Evolutionary conservation across 257 asterid genomes (phyloP).

Genomic region (Buddleja alternifolia): DNA sequence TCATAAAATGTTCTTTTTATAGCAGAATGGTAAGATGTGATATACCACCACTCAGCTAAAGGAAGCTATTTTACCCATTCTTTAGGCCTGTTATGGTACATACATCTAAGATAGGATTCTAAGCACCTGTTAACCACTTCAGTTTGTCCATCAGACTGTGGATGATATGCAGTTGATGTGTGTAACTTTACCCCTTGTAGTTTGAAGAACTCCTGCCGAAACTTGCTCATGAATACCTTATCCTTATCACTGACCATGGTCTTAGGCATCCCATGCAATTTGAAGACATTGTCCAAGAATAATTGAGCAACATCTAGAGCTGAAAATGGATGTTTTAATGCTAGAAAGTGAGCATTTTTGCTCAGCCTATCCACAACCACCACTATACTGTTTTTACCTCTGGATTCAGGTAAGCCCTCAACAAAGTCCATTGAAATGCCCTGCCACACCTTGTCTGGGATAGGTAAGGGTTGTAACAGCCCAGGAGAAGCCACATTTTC

Average conservation of each 20-base stretch:
- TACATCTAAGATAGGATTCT: background rate
- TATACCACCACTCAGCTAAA: background rate
- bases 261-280: slow-evolving; percentile 5
- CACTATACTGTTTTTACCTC: background rate
- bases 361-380: background rate
- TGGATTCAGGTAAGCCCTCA: background rate
- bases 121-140: background rate
- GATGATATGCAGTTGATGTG: background rate
- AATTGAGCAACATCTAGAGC: background rate
- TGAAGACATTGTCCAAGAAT: background rate
- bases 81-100: background rate
- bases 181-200: background rate
- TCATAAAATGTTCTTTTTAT: background rate
- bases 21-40: background rate
- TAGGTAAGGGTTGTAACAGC: background rate
- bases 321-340: background rate
- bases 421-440: background rate
- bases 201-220: background rate
- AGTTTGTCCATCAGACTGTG: background rate
- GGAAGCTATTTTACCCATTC: background rate
- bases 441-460: background rate
- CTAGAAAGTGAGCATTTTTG: background rate
- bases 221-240: background rate
- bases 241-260: background rate
- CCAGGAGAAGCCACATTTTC: background rate